phyloP scores from a whole-genome alignment of 176 grass and related monocot species.

The Phoenix dactylifera region DNA sequence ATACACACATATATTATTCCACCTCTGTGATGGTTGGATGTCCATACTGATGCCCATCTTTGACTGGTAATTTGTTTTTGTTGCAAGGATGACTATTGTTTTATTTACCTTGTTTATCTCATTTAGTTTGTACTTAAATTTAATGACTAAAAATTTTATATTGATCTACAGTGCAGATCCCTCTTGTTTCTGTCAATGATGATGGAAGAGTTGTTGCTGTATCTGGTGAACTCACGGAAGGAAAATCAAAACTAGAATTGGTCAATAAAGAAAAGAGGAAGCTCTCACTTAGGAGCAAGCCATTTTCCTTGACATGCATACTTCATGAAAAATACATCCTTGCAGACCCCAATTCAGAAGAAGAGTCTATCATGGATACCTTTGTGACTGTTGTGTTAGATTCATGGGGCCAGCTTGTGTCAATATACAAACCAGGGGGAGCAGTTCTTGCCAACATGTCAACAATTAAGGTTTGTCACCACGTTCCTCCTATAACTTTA shows the following conservation, averaged over 20 bases:
- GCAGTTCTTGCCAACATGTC: conserved; percentile 32
- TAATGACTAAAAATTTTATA: no score
- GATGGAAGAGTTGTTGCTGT: conserved; percentile 82
- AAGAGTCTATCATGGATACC: conserved; percentile 80
- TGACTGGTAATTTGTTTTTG: no score
- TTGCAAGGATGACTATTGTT: no score
- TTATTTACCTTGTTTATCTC: no score
- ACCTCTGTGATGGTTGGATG: no score
- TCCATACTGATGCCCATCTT: no score
- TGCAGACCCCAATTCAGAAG: conserved; percentile 74
- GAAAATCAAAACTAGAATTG: conserved; percentile 53
- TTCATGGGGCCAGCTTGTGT: conserved; percentile 50
- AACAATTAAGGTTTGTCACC: conserved; percentile 57
- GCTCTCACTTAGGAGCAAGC: conserved; percentile 42
- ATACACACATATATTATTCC: no score
- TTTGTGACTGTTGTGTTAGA: conserved; percentile 67
- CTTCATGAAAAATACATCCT: conserved; percentile 60
- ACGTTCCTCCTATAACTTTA: not conserved
- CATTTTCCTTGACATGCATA: conserved; percentile 71
- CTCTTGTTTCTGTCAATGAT: conserved; percentile 85
- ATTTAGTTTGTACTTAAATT: no score
- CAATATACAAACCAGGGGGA: conserved; percentile 73
- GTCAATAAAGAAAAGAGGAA: conserved; percentile 94
- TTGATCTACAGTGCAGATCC: conserved; percentile 57
- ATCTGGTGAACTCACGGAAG: conserved; percentile 37